Percentiles rank a stretch among this genome's conserved stretches.
Evolutionary conservation across 371 early-diverging fungal species (phyloP).

Genomic region (Parasitella parasitica): DNA sequence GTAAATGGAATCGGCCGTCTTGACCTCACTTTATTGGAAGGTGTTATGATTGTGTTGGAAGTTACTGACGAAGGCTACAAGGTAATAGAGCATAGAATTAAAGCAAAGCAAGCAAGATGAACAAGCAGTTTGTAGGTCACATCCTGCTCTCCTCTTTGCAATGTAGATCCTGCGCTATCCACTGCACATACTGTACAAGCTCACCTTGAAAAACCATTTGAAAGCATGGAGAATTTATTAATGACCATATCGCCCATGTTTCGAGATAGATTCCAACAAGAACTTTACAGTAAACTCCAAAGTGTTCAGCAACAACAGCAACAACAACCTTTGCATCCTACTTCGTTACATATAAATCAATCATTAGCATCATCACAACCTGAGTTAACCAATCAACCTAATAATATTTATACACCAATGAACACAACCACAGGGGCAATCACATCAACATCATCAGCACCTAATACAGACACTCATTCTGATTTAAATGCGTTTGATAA

Average conservation of each 20-base stretch:
- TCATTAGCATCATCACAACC: not conserved
- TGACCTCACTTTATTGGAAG: slow-evolving; percentile 30
- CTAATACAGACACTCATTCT: not conserved
- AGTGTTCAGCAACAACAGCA: slow-evolving; percentile 17
- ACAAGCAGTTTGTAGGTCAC: slow-evolving; percentile 6
- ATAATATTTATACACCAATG: not conserved
- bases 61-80: slow-evolving; percentile 26
- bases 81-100: slow-evolving; percentile 3
- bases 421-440: not conserved
- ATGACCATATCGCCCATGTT: slow-evolving; percentile 44
- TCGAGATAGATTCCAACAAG: slow-evolving; percentile 30
- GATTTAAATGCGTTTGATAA: slow-evolving; percentile 1
- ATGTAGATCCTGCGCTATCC: slow-evolving; percentile 2
- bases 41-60: slow-evolving; percentile 31
- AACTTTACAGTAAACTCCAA: slow-evolving; percentile 27
- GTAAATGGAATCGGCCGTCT: slow-evolving; percentile 22
- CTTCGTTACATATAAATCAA: not conserved
- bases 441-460: not conserved
- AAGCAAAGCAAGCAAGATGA: not conserved
- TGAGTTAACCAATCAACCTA: not conserved
- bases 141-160: slow-evolving; percentile 26
- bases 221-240: slow-evolving; percentile 38
- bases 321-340: not conserved
- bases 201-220: slow-evolving; percentile 20
- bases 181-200: slow-evolving; percentile 17